A percentile compares a stretch with the other conserved stretches of the same genome.
These are phyloP conservation scores for Postia placenta DNA, from an alignment of 768 basidiomycete species.

Conservation along the genomic window DNA sequence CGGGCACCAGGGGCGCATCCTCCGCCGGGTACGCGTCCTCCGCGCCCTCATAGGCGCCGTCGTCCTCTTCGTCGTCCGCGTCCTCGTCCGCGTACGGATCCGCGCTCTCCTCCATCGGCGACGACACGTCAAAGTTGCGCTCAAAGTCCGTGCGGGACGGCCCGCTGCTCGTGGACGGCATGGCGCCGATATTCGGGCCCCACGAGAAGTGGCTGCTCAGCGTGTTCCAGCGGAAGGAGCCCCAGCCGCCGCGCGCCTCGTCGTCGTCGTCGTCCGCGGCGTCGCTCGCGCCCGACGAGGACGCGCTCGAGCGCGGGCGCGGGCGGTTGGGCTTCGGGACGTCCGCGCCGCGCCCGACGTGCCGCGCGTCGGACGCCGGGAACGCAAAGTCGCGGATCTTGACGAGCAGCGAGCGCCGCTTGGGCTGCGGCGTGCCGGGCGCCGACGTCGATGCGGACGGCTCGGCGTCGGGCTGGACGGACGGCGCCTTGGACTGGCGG, in stretches of 20 bases:
- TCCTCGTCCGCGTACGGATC: slow-evolving; percentile 18
- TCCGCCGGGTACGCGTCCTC: slow-evolving; percentile 18
- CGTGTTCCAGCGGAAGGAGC: slow-evolving; percentile 36
- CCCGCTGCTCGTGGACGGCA: slow-evolving; percentile 12
- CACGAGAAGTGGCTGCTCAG: slow-evolving; percentile 33
- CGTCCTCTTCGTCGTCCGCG: slow-evolving; percentile 21
- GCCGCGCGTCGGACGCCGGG: slow-evolving; percentile 34
- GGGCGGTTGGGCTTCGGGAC: slow-evolving; percentile 34
- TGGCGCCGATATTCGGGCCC: slow-evolving; percentile 22
- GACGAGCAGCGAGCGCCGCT: slow-evolving; percentile 23
- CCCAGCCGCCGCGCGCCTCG: slow-evolving; percentile 24
- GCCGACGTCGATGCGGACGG: slow-evolving; percentile 20
- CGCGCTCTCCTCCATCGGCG: slow-evolving; percentile 22
- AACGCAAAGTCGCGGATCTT: slow-evolving; percentile 49
- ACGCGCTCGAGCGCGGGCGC: slow-evolving; percentile 20
- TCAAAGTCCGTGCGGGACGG: slow-evolving; percentile 41
- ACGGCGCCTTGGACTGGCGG: slow-evolving; percentile 32
- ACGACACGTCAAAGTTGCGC: slow-evolving; percentile 36
- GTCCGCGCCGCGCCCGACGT: slow-evolving; percentile 34
- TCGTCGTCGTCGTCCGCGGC: slow-evolving; percentile 24
- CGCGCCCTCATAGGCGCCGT: slow-evolving; percentile 21
- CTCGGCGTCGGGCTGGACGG: slow-evolving; percentile 33
- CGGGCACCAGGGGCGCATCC: slow-evolving; percentile 47
- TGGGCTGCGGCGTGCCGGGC: slow-evolving; percentile 6
- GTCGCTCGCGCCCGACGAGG: slow-evolving; percentile 17